Base-by-base conservation (phyloP, 2,329 filamentous ascomycete species). In the Diplodia corticola region DNA sequence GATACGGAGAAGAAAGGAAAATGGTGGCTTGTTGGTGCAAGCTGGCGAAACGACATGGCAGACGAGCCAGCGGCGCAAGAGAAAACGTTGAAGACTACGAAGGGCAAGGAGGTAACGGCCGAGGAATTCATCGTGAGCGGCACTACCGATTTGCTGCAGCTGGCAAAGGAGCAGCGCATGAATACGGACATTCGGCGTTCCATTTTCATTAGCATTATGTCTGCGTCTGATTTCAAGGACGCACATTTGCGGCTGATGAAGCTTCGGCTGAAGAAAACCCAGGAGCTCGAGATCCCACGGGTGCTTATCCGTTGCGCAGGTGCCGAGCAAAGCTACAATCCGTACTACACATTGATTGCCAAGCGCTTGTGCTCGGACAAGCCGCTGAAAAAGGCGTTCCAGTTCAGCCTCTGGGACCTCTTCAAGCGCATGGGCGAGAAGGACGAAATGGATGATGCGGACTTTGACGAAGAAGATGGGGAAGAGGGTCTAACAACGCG, bases 1-100 rank as follows among this genome's bases (percentile, higher is more conserved):
- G 87, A 93, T 68, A 89, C 90, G 0, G 91, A 94, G 48, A 94
- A 91, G 75, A 91, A 89, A 74, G 95, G 95, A 0, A 97, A 97
- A 80, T 99, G 95, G 95, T 99, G 95, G 95, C 86, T 98, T 22
- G 91, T 98, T 5, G 95, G 95, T 61, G 94, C 95, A n/a, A 97
- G 93, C 77, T 97, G 94, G 87, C 82, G 81, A 48, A 75, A 83
- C 67, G 70, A 78, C 20, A 70, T 67, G 13, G 79, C 80, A 20
- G 71, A 69, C n/a, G 76, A 78, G 30, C 70, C 73, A 65, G 69
- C 67, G 67, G 70, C 64, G 65, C 78, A 80, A 66, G 75, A 80
- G 50, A 75, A 76, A 20, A 74, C 81, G 1, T 73, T 26, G n/a
- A 33, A 57, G n/a, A 50, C 65, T 37, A 66, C 12, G 30, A 63